Evolutionary conservation across 352 stramenopile species (phyloP).

Genomic region (Globisporangium perplexum): DNA sequence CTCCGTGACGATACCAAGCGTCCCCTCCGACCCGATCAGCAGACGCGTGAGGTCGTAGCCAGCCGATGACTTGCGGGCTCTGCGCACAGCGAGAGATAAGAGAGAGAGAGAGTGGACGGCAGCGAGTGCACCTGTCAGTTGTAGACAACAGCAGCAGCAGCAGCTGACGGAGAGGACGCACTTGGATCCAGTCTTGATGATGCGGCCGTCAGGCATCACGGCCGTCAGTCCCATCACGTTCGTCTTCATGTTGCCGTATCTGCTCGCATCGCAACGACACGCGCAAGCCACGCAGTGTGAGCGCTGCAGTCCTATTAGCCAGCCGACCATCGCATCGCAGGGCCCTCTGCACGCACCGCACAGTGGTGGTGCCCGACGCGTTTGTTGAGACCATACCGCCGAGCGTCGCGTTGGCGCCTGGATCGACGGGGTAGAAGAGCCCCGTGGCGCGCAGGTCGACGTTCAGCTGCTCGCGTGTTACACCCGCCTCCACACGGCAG

Average conservation of each 20-base stretch:
- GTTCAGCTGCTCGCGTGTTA: slow-evolving; percentile 93
- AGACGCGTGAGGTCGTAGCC: slow-evolving; percentile 95
- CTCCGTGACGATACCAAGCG: slow-evolving; percentile 94
- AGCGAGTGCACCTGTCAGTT: too few species aligned
- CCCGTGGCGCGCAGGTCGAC: slow-evolving; percentile 79
- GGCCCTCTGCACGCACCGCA: slow-evolving; percentile 40
- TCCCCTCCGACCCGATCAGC: slow-evolving; percentile 95
- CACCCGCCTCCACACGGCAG: slow-evolving; percentile 90
- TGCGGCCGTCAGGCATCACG: slow-evolving; percentile 87
- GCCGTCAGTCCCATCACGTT: slow-evolving; percentile 93
- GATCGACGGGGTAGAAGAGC: slow-evolving; percentile 96
- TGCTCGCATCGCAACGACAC: slow-evolving; percentile 7
- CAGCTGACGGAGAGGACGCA: slow-evolving; percentile 11
- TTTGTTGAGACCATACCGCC: slow-evolving; percentile 95
- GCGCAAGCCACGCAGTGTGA: background rate
- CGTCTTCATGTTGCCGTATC: slow-evolving; percentile 96
- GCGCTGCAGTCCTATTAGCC: too few species aligned
- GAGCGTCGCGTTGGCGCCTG: slow-evolving; percentile 93
- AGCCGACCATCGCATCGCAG: background rate
- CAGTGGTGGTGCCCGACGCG: slow-evolving; percentile 87
- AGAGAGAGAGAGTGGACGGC: too few species aligned
- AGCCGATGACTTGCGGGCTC: slow-evolving; percentile 94
- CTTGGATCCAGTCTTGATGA: slow-evolving; percentile 89
- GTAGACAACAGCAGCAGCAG: too few species aligned
- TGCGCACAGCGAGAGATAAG: slow-evolving; percentile 8